Conservation (phyloP, 2,329 filamentous ascomycete genomes). For the Apiospora saccharicola region DNA sequence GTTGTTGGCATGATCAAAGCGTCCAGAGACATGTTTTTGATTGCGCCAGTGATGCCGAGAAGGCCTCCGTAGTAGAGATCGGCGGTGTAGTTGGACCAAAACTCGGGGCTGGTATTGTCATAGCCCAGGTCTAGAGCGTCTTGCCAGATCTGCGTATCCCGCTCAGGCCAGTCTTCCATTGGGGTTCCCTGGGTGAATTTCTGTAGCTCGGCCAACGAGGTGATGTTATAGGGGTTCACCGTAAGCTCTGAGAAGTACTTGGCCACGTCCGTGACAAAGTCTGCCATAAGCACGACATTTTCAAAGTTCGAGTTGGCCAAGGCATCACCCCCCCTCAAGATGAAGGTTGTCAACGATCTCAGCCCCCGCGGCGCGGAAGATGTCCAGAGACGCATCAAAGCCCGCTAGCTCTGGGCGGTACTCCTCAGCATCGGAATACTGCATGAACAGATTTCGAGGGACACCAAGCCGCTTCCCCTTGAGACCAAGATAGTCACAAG, state of each 20-base stretch:
- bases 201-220: conserved; percentile 57
- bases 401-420: conserved; percentile 47
- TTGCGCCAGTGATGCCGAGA: conserved; percentile 67
- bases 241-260: conserved; percentile 64
- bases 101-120: conserved; percentile 62
- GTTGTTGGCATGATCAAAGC: conserved; percentile 67
- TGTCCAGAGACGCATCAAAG: conserved; percentile 62
- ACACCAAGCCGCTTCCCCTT: conserved; percentile 69
- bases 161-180: conserved; percentile 65
- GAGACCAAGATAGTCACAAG: conserved; percentile 61
- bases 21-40: conserved; percentile 63
- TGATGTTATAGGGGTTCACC: conserved; percentile 64
- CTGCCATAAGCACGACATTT: conserved; percentile 58
- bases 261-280: conserved; percentile 65
- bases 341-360: conserved; percentile 66
- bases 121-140: conserved; percentile 55
- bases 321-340: conserved; percentile 58
- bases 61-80: conserved; percentile 62
- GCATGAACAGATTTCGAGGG: conserved; percentile 62
- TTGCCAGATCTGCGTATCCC: conserved; percentile 67
- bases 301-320: conserved; percentile 44
- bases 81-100: conserved; percentile 64
- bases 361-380: conserved; percentile 64
- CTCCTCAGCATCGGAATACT: conserved; percentile 32
- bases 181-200: conserved; percentile 62